Evolutionary conservation across 306 rosid species (phyloP).

Genomic region (Casuarina glauca): DNA sequence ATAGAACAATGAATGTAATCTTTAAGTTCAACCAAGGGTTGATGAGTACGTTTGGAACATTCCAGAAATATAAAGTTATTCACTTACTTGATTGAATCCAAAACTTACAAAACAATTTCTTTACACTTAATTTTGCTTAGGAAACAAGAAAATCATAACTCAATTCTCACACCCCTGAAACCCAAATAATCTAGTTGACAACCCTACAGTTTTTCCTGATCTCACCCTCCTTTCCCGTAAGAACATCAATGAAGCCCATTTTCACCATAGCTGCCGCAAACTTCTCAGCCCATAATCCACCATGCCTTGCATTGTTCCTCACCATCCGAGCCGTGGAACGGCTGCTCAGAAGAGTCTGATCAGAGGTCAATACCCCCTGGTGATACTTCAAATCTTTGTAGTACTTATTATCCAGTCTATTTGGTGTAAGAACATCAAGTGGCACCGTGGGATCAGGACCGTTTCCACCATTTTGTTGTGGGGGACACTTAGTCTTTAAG

Average conservation of each 20-base stretch:
- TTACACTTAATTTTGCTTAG: not conserved
- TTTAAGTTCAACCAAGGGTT: not conserved
- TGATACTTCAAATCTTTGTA: conserved; percentile 4
- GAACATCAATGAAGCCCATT: conserved; percentile 16
- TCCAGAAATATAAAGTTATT: not conserved
- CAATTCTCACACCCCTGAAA: not conserved
- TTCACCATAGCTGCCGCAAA: conserved; percentile 25
- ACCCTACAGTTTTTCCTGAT: conserved; percentile 7
- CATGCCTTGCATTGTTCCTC: conserved; percentile 1
- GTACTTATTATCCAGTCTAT: conserved; percentile 8
- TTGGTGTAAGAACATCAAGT: conserved; percentile 17
- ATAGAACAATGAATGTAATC: too few species aligned
- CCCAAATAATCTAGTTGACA: conserved; percentile 3
- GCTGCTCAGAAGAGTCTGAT: conserved; percentile 12
- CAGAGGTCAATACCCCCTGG: conserved; percentile 15
- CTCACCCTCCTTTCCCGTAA: conserved; percentile 12
- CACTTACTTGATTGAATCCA: not conserved
- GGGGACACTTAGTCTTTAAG: conserved; percentile 16
- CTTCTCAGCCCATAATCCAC: conserved; percentile 2
- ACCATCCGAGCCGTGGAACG: not conserved
- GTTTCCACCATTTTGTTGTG: not conserved
- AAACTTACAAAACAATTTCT: not conserved
- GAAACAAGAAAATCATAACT: too few species aligned
- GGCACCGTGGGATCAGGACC: not conserved
- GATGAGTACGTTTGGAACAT: not conserved